Percentiles rank a stretch among this genome's conserved stretches.
These are phyloP conservation scores for Aeminium ludgeri DNA, from an alignment of 495 filamentous ascomycete genomes.

Conservation along the genomic window DNA sequence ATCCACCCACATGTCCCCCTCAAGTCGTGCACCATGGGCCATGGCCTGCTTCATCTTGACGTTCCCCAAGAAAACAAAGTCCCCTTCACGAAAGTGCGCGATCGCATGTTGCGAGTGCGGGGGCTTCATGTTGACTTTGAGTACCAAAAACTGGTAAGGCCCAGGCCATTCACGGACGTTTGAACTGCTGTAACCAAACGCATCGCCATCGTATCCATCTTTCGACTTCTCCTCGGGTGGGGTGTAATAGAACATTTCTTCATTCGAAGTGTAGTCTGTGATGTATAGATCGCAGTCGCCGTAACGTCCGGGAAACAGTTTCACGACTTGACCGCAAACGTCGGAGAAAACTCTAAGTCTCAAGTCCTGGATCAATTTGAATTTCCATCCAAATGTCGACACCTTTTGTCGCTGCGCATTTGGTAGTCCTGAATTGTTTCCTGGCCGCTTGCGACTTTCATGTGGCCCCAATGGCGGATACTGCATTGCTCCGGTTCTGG, in stretches of 20 bases:
- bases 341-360: conserved; percentile 26
- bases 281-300: conserved; percentile 49
- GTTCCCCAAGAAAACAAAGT: conserved; percentile 52
- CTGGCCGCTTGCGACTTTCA: neutral
- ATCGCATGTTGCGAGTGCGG: conserved; percentile 44
- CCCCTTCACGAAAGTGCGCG: conserved; percentile 36
- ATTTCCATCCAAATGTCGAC: conserved; percentile 4
- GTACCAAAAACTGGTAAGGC: conserved; percentile 54
- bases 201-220: conserved; percentile 32
- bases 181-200: conserved; percentile 26
- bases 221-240: conserved; percentile 25
- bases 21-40: conserved; percentile 34
- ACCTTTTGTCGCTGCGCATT: neutral
- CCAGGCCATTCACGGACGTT: conserved; percentile 47
- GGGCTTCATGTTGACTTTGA: conserved; percentile 58
- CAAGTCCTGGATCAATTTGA: conserved; percentile 3
- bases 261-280: conserved; percentile 71
- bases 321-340: conserved; percentile 60
- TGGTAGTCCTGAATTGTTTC: neutral
- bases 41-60: conserved; percentile 46
- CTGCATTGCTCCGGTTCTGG: too few species aligned
- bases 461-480: too few species aligned
- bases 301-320: conserved; percentile 33
- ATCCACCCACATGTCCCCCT: conserved; percentile 58
- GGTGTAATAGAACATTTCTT: conserved; percentile 39